Conservation (phyloP, 106 monocot genomes). For the Dactylorhiza incarnata region DNA sequence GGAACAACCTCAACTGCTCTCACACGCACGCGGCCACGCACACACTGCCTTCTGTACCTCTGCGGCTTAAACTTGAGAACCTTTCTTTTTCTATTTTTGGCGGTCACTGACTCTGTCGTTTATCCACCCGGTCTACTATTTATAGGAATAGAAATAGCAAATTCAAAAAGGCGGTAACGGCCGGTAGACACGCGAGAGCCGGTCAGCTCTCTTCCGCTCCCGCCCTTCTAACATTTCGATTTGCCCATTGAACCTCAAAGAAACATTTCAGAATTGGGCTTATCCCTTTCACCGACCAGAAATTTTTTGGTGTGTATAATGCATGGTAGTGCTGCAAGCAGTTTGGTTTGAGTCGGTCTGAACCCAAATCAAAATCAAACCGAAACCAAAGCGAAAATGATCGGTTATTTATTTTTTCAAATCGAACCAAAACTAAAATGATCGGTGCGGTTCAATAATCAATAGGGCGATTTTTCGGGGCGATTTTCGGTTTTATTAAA, state of each 20-base stretch:
- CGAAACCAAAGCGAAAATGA: too few species aligned
- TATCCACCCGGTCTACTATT: not conserved
- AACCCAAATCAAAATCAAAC: too few species aligned
- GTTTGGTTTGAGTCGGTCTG: too few species aligned
- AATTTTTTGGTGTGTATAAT: too few species aligned
- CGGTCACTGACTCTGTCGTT: not conserved
- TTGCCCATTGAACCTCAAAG: not conserved
- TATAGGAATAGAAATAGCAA: not conserved
- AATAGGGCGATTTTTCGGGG: too few species aligned
- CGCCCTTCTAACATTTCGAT: not conserved
- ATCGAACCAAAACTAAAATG: too few species aligned
- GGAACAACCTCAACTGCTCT: slow-evolving; percentile 5
- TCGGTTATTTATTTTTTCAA: too few species aligned
- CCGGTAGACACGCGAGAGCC: not conserved
- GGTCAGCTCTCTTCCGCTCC: not conserved
- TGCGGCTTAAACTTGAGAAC: not conserved
- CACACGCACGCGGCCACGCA: not conserved
- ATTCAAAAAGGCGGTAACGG: not conserved
- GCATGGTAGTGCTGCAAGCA: too few species aligned
- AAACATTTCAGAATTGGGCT: not conserved
- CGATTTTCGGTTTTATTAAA: too few species aligned
- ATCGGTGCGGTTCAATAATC: too few species aligned
- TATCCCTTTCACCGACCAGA: too few species aligned
- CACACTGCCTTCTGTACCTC: not conserved
- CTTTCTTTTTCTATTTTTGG: not conserved